Conservation (phyloP, 2,329 filamentous ascomycete genomes). For the Cadophora luteo-olivacea region DNA sequence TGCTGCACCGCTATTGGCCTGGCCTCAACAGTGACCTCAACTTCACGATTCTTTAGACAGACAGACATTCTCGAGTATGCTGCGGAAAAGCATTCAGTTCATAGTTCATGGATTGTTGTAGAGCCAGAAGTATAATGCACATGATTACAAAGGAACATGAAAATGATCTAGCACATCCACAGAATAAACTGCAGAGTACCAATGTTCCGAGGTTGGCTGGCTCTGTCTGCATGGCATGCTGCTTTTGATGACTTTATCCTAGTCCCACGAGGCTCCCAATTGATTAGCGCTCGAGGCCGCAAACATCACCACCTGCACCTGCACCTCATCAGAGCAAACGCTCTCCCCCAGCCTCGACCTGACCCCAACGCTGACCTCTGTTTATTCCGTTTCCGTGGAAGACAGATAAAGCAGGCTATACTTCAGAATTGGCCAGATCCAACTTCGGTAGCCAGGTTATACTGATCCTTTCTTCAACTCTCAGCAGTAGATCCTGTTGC, state of each 20-base stretch:
- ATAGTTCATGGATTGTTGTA: no score
- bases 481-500: constrained; percentile 5
- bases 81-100: no score
- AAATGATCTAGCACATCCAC: no score
- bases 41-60: no score
- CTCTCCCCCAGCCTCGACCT: constrained; percentile 1
- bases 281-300: background rate
- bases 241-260: background rate
- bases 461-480: background rate
- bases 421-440: background rate
- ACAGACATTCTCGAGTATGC: no score
- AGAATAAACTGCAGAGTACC: no score
- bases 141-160: no score
- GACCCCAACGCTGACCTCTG: constrained; percentile 2
- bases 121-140: no score
- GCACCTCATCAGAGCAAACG: constrained; percentile 1
- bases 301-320: constrained; percentile 10
- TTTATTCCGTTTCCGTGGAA: constrained; percentile 3
- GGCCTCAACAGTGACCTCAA: no score
- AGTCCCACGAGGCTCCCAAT: background rate
- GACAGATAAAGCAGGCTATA: background rate
- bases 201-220: background rate
- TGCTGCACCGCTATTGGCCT: background rate
- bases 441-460: background rate
- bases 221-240: background rate